Percentiles rank a stretch among this genome's conserved stretches.
These are phyloP conservation scores for Endoconidiophora laricicola DNA, from an alignment of 2,329 filamentous ascomycete genomes.

Conservation along the genomic window DNA sequence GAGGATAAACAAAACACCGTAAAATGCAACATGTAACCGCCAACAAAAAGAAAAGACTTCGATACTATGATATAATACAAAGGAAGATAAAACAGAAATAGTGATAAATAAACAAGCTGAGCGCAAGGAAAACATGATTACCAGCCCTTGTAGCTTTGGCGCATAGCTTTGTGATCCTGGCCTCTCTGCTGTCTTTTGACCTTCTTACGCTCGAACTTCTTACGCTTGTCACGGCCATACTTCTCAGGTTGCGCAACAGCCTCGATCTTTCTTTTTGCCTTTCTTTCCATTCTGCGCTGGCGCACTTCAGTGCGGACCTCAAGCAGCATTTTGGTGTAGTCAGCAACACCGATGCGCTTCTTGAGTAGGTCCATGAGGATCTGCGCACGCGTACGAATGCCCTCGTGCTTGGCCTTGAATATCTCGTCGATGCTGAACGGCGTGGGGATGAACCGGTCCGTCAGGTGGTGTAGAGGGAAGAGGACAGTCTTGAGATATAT, in stretches of 20 bases:
- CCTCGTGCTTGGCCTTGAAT: constrained; percentile 54
- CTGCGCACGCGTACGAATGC: constrained; percentile 52
- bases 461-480: constrained; percentile 59
- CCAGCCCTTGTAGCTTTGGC: constrained; percentile 49
- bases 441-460: constrained; percentile 56
- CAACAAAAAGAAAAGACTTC: constrained; percentile 2
- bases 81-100: constrained; percentile 3
- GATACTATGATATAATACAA: background rate
- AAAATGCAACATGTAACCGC: constrained; percentile 14
- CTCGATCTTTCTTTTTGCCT: constrained; percentile 77
- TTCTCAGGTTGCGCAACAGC: constrained; percentile 69
- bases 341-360: constrained; percentile 64
- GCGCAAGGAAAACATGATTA: constrained; percentile 13
- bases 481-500: constrained; percentile 46
- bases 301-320: constrained; percentile 58
- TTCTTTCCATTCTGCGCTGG: constrained; percentile 53
- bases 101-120: background rate
- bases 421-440: constrained; percentile 54
- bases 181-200: constrained; percentile 66
- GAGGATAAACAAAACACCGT: constrained; percentile 16
- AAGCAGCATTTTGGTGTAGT: constrained; percentile 59
- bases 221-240: constrained; percentile 61
- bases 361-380: constrained; percentile 72
- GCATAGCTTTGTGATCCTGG: constrained; percentile 50
- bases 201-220: constrained; percentile 71